Evolutionary conservation across 2,329 filamentous ascomycete genomes (phyloP).

Genomic region (Fusarium hainanense): DNA sequence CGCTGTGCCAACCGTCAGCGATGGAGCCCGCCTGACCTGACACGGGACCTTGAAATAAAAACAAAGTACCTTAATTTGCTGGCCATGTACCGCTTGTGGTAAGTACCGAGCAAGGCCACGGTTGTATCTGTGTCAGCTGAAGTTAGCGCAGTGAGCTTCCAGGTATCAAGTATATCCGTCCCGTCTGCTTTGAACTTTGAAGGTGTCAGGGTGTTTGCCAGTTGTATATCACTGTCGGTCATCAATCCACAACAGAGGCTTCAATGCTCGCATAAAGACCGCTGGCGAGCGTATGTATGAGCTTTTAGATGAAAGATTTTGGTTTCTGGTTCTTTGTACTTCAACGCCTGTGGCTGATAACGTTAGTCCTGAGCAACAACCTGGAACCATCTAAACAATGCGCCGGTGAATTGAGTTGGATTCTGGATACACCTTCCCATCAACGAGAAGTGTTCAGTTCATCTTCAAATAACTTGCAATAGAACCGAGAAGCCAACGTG

Average conservation of each 20-base stretch:
- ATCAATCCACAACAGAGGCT: neutral
- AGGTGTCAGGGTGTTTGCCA: neutral
- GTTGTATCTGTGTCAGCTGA: neutral
- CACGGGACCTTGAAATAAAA: neutral
- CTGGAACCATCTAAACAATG: neutral
- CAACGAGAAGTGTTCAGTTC: neutral
- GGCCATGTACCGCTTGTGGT: fast-evolving
- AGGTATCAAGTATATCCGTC: neutral
- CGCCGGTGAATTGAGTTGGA: neutral
- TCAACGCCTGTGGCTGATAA: neutral
- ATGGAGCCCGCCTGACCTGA: constrained; percentile 23
- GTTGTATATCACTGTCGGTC: neutral
- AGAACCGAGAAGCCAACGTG: neutral
- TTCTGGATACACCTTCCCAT: neutral
- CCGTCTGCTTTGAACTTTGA: neutral
- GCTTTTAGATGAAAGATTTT: neutral
- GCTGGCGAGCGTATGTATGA: neutral
- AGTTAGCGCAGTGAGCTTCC: neutral
- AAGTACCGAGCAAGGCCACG: neutral
- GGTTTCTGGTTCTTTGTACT: neutral
- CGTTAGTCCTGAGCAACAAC: neutral
- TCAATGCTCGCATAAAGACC: neutral
- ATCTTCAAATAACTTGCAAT: neutral
- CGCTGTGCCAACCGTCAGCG: constrained; percentile 27
- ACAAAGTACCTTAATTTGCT: neutral